A percentile compares a stretch with the other conserved stretches of the same genome.
Evolutionary conservation across 1,284 basidiomycete genomes (phyloP).

Genomic region (Mycosarcoma maydis): DNA sequence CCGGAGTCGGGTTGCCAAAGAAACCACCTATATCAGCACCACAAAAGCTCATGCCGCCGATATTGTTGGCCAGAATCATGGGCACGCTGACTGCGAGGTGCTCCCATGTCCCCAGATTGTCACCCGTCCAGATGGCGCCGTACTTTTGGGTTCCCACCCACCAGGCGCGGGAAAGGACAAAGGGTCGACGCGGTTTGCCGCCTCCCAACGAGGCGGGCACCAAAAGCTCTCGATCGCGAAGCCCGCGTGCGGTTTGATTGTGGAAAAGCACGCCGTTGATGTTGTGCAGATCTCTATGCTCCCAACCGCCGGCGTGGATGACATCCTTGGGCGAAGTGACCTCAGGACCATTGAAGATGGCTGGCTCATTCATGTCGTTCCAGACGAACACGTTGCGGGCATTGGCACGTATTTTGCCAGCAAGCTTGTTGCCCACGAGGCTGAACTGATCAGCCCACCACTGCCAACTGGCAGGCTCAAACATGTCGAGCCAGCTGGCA

Average conservation of each 20-base stretch:
- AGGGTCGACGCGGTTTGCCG: conserved; percentile 72
- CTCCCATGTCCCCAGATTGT: conserved; percentile 97
- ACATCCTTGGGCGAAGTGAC: conserved; percentile 96
- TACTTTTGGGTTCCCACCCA: conserved; percentile 94
- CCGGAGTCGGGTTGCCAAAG: conserved; percentile 93
- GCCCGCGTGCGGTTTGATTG: conserved; percentile 82
- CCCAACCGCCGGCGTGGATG: conserved; percentile 91
- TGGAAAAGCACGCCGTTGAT: conserved; percentile 76
- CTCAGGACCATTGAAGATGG: conserved; percentile 97
- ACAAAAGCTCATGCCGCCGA: conserved; percentile 92
- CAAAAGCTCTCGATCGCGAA: conserved; percentile 75
- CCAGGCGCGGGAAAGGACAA: conserved; percentile 94
- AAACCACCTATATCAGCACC: conserved; percentile 98
- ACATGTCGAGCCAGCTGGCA: conserved; percentile 95
- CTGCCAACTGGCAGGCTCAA: conserved; percentile 87
- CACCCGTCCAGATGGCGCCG: conserved; percentile 98
- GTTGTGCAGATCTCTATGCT: conserved; percentile 94
- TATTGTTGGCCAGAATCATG: conserved; percentile 88
- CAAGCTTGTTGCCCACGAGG: conserved; percentile 36
- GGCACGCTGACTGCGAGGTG: conserved; percentile 93
- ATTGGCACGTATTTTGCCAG: conserved; percentile 58
- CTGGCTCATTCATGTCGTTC: conserved; percentile 99
- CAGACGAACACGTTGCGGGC: conserved; percentile 81
- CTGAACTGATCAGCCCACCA: conserved; percentile 76
- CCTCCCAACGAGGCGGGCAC: conserved; percentile 74